Conservation (phyloP, 2,329 filamentous ascomycete species). For the Aspergillus pseudoterreus region DNA sequence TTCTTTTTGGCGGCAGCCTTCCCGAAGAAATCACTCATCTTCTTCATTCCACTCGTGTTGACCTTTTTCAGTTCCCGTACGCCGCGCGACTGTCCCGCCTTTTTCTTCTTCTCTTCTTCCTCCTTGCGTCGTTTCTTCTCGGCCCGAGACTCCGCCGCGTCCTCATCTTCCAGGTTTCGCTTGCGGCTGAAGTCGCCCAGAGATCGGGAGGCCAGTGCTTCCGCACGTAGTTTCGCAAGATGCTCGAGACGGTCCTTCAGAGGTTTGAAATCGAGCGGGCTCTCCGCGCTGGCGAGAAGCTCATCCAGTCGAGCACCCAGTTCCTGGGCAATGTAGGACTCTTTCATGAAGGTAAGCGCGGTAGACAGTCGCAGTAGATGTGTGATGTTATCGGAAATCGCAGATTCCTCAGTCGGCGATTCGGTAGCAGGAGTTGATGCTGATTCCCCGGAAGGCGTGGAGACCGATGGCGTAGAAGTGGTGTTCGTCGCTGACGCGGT, state of each 20-base stretch:
- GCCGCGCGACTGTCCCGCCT: constrained; percentile 68
- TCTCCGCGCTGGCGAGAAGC: constrained; percentile 34
- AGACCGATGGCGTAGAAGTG: constrained; percentile 31
- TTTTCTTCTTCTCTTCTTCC: constrained; percentile 83
- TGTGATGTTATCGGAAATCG: constrained; percentile 33
- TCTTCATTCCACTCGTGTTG: constrained; percentile 90
- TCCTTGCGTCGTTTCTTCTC: constrained; percentile 84
- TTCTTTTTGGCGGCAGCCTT: constrained; percentile 50
- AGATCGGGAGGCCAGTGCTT: constrained; percentile 67
- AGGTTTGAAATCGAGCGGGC: constrained; percentile 63
- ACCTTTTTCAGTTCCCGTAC: constrained; percentile 84
- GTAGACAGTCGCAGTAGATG: constrained; percentile 48
- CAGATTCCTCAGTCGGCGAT: constrained; percentile 25
- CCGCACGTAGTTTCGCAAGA: constrained; percentile 64
- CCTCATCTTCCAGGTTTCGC: constrained; percentile 40
- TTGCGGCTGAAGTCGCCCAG: constrained; percentile 44
- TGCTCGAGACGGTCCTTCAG: constrained; percentile 67
- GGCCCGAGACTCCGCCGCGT: constrained; percentile 48
- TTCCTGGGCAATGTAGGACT: constrained; percentile 45
- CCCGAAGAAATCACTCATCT: constrained; percentile 90
- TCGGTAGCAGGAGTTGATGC: constrained; percentile 36
- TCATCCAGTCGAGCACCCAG: constrained; percentile 38
- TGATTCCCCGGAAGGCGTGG: constrained; percentile 35
- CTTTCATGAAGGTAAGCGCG: constrained; percentile 48
- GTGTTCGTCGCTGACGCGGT: constrained; percentile 28